Conservation (phyloP, 257 asterid species). For the Nicotiana otophora region DNA sequence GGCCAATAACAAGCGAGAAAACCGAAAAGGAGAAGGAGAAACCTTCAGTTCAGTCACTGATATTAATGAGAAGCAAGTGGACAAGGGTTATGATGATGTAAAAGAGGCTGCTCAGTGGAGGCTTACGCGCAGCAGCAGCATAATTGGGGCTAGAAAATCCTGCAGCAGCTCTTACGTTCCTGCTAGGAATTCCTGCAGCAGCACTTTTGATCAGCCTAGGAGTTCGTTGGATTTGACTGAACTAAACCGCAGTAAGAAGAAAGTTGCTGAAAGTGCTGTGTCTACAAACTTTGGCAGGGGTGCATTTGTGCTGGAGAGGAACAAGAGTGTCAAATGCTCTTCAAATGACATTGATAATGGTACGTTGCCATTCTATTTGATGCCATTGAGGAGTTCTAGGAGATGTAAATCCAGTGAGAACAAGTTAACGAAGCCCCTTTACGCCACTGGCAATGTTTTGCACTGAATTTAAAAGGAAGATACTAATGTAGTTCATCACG, state of each 20-base stretch:
- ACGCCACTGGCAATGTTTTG: conserved; percentile 38
- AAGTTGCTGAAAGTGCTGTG: conserved; percentile 38
- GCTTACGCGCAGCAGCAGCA: conserved; percentile 56
- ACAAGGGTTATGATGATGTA: conserved; percentile 24
- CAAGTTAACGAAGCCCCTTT: conserved; percentile 37
- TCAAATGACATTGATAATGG: conserved; percentile 41
- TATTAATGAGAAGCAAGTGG: conserved; percentile 27
- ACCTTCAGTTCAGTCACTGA: conserved; percentile 22
- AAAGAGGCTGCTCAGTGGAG: conserved; percentile 34
- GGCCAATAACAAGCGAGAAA: conserved; percentile 29
- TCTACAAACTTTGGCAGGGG: conserved; percentile 33
- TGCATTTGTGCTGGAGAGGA: conserved; percentile 43
- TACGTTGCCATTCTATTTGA: conserved; percentile 60
- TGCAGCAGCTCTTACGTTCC: conserved; percentile 7
- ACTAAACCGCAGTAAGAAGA: conserved; percentile 43
- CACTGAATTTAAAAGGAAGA: conserved; percentile 25
- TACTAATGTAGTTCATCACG: conserved; percentile 14
- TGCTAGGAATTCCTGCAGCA: conserved; percentile 45
- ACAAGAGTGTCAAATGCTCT: conserved; percentile 27
- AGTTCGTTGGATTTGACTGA: conserved; percentile 42
- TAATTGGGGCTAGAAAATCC: conserved; percentile 43
- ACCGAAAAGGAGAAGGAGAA: conserved; percentile 20
- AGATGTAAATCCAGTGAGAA: conserved; percentile 41
- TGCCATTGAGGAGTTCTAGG: conserved; percentile 66
- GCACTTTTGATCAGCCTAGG: conserved; percentile 50